A percentile compares a stretch with the other conserved stretches of the same genome.
Evolutionary conservation across 2,329 filamentous ascomycete species (phyloP).

Genomic region (Thielaviopsis musarum): DNA sequence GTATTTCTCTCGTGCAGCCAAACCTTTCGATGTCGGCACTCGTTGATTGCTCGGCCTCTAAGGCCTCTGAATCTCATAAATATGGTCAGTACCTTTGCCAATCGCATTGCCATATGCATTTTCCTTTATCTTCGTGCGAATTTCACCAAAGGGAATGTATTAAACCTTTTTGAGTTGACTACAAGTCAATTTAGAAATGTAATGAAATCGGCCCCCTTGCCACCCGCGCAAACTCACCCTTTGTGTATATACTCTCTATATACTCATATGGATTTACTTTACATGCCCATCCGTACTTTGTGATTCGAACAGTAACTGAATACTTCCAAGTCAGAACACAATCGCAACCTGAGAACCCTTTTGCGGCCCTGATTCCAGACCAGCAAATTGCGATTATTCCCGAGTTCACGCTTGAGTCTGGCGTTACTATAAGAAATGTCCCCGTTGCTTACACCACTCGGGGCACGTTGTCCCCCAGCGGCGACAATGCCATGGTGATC

Average conservation of each 20-base stretch:
- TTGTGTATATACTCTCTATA: neutral
- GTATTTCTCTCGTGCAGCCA: neutral
- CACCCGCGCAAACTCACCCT: neutral
- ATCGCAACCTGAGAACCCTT: slow-evolving; percentile 81
- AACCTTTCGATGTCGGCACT: slow-evolving; percentile 3
- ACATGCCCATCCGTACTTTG: neutral
- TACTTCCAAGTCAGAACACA: slow-evolving; percentile 46
- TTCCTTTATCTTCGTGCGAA: neutral
- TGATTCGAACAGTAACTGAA: slow-evolving; percentile 37
- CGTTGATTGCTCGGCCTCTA: neutral
- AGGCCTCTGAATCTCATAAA: slow-evolving; percentile 4
- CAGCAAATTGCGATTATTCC: slow-evolving; percentile 79
- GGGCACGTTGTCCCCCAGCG: slow-evolving; percentile 39
- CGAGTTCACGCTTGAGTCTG: slow-evolving; percentile 83
- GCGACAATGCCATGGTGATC: slow-evolving; percentile 55
- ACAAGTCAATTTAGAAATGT: neutral
- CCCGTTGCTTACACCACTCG: slow-evolving; percentile 52
- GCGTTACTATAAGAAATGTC: slow-evolving; percentile 63
- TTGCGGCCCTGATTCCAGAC: slow-evolving; percentile 68
- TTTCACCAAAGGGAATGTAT: neutral
- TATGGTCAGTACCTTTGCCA: slow-evolving; percentile 15
- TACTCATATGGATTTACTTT: neutral
- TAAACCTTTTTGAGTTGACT: neutral
- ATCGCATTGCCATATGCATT: neutral
- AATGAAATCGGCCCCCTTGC: neutral